Evolutionary conservation across 148 eudicot genomes (phyloP).

Genomic region (Silene latifolia): DNA sequence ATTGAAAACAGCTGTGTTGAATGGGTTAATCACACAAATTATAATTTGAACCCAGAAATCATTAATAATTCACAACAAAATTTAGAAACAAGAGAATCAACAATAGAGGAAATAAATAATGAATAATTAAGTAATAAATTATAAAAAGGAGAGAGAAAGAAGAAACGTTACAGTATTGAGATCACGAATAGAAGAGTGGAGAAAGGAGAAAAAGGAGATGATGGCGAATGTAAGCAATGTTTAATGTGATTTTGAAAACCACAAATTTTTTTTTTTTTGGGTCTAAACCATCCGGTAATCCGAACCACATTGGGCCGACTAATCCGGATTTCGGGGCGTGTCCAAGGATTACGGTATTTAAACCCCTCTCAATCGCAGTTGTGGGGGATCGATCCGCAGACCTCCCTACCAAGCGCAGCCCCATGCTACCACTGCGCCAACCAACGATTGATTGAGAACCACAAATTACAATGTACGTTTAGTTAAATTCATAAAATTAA

Average conservation of each 20-base stretch:
- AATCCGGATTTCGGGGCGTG: too few relatives aligned
- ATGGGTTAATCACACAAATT: neutral
- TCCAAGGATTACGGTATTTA: too few relatives aligned
- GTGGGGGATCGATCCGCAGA: too few relatives aligned
- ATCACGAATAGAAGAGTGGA: constrained; percentile 18
- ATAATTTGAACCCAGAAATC: constrained; percentile 1
- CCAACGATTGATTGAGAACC: too few relatives aligned
- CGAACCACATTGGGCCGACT: too few relatives aligned
- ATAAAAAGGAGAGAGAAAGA: neutral
- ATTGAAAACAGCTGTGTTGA: neutral
- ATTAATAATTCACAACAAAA: neutral
- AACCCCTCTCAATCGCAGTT: too few relatives aligned
- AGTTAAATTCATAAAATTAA: too few relatives aligned
- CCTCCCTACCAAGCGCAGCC: too few relatives aligned
- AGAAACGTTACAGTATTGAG: constrained; percentile 21
- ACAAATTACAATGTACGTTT: too few relatives aligned
- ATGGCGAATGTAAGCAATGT: constrained; percentile 2
- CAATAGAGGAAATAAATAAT: neutral
- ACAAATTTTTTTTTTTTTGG: too few relatives aligned
- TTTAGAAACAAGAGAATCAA: constrained; percentile 1
- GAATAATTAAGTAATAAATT: neutral
- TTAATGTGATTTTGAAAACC: constrained; percentile 16
- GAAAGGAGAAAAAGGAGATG: constrained; percentile 9
- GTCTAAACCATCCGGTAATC: too few relatives aligned
- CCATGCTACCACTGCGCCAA: too few relatives aligned